Evolutionary conservation across 805 yeast species (phyloP).

Genomic region (Lachancea fermentati): DNA sequence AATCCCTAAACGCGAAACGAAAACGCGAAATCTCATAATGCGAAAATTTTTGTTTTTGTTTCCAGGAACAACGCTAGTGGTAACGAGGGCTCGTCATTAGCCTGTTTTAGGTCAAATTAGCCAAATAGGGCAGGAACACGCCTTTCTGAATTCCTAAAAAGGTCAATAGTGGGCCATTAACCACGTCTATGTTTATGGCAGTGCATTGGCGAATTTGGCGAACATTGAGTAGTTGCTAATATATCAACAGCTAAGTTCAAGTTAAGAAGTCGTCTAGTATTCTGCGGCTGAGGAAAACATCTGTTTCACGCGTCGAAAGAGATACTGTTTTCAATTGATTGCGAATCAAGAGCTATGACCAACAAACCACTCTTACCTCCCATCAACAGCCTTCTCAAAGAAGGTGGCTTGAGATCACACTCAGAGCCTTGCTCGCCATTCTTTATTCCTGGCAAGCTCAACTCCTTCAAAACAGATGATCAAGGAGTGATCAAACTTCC

Average conservation of each 20-base stretch:
- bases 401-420: slow-evolving; percentile 7
- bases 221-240: neutral
- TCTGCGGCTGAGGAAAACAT: too few species aligned
- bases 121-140: neutral
- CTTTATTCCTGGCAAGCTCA: slow-evolving; percentile 13
- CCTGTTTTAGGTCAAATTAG: neutral
- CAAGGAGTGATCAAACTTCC: slow-evolving; percentile 29
- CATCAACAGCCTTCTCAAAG: slow-evolving; percentile 6
- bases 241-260: neutral
- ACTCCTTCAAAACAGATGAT: slow-evolving; percentile 22
- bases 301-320: too few species aligned
- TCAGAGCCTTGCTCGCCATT: slow-evolving; percentile 22
- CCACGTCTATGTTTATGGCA: neutral
- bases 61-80: neutral
- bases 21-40: neutral
- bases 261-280: neutral
- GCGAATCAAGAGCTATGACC: neutral
- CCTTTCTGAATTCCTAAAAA: neutral
- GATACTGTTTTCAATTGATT: neutral
- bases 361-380: slow-evolving; percentile 5
- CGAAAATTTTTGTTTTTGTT: neutral
- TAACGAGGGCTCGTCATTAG: neutral
- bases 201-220: neutral
- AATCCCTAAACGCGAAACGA: neutral
- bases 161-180: neutral